Evolutionary conservation across 129 eudicot genomes (phyloP), one percentile per base, ranked within the genome.

Genomic region (Artemisia annua): DNA sequence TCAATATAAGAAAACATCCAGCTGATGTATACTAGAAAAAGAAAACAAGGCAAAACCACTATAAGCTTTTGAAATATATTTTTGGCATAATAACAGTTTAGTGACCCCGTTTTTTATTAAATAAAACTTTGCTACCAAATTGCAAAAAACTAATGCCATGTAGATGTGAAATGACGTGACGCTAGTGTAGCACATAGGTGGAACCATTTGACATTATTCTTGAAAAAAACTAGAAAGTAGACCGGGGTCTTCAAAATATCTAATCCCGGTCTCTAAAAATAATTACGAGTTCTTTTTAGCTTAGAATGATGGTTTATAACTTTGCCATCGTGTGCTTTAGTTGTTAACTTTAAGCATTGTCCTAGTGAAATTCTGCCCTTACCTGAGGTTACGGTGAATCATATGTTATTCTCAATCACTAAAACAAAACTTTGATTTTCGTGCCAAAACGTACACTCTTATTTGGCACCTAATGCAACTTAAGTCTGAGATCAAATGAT

Each of bases 111-210:
- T 32, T 63, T 32, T 1, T 30, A 50, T 11, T 28, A 16, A 20
- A 5, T 15, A 6, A 14, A 19, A 4, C 15, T 13, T 48, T 24
- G 22, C 6, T 14, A 67, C 58, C 39, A 50, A 67, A 52, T 13
- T 13, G n/a, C 63, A 70, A 32, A 13, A 39, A 71, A 1, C 35
- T 14, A n/a, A 57, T 57, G n/a, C 7, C 51, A 39, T 32, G 50
- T 35, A 43, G 66, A 35, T 26, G 44, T 2, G 15, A 51, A 50
- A 20, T 39, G 43, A 35, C 5, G 63, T 68, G 60, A 50, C n/a
- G 61, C 72, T 50, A 49, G 48, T 68, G 24, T 8, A 48, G 22
- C 48, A 67, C 73, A 59, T 49, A 66, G 39, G 58, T 20, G 30
- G 32, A 48, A 51, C 44, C 44, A 28, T 32, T 15, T 15, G 20